Evolutionary conservation across 345 rosid species (phyloP).

Genomic region (Melaleuca alternifolia): DNA sequence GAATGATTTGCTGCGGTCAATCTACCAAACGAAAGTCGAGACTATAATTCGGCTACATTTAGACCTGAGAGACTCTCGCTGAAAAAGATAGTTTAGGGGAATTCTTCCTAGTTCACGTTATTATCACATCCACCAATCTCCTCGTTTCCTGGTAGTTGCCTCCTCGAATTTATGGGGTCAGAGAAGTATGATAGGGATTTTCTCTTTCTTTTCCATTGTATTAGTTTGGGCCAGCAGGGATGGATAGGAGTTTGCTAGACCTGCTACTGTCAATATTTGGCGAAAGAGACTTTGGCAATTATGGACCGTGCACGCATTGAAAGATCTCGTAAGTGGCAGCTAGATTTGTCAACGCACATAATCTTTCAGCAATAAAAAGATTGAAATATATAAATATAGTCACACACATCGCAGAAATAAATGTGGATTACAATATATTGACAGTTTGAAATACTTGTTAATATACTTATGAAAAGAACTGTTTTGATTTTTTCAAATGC

Average conservation of each 20-base stretch:
- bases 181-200: background rate
- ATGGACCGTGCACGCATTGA: background rate
- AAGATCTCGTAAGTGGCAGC: background rate
- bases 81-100: background rate
- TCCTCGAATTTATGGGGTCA: background rate
- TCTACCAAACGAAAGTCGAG: background rate
- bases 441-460: background rate
- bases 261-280: background rate
- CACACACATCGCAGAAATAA: background rate
- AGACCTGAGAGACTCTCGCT: background rate
- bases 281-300: background rate
- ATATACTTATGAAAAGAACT: no score
- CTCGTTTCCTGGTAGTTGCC: background rate
- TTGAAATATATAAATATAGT: no score
- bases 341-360: background rate
- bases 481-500: no score
- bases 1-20: background rate
- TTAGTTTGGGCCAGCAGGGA: background rate
- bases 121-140: background rate
- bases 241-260: background rate
- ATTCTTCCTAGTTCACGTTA: background rate
- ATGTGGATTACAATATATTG: background rate
- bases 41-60: background rate
- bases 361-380: background rate
- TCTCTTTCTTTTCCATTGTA: background rate